phyloP scores from a whole-genome alignment of 2,329 filamentous ascomycete species.

The Pleomassaria siparia region DNA sequence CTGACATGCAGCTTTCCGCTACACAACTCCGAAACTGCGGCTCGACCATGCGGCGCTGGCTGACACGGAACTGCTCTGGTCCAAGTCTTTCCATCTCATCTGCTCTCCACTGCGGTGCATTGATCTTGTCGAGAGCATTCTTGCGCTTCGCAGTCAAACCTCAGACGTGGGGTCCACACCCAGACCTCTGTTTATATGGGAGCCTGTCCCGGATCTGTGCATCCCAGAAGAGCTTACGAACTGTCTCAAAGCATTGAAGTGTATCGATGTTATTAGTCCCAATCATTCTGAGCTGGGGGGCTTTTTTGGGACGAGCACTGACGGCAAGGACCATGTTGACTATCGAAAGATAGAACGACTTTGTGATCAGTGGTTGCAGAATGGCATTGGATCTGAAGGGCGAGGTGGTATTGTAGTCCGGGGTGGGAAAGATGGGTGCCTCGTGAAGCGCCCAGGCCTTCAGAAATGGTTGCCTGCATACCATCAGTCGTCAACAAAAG shows the following conservation, averaged over 20 bases:
- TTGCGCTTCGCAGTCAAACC: conserved; percentile 51
- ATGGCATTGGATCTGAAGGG: conserved; percentile 37
- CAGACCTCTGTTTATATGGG: conserved; percentile 82
- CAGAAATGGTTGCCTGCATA: conserved; percentile 76
- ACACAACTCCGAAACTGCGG: conserved; percentile 82
- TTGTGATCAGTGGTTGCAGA: conserved; percentile 39
- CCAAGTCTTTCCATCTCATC: conserved; percentile 83
- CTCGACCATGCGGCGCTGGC: conserved; percentile 72
- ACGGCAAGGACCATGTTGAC: conserved; percentile 39
- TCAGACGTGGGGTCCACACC: conserved; percentile 13
- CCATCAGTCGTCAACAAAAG: conserved; percentile 58
- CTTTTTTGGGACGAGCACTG: conserved; percentile 66
- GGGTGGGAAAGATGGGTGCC: conserved; percentile 71
- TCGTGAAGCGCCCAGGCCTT: conserved; percentile 45
- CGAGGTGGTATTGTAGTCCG: conserved; percentile 66
- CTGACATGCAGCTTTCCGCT: conserved; percentile 67
- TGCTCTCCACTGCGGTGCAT: conserved; percentile 79
- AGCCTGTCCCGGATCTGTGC: conserved; percentile 89
- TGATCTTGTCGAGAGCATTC: conserved; percentile 72
- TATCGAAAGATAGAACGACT: conserved; percentile 45
- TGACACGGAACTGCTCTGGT: conserved; percentile 63
- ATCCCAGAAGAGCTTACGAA: conserved; percentile 63
- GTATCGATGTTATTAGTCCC: conserved; percentile 67
- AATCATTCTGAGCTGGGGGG: conserved; percentile 88
- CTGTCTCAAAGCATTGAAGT: conserved; percentile 54